Evolutionary conservation across 352 stramenopile genomes (phyloP), one percentile per base, ranked within the genome.

Genomic region (Pythium inflatum): DNA sequence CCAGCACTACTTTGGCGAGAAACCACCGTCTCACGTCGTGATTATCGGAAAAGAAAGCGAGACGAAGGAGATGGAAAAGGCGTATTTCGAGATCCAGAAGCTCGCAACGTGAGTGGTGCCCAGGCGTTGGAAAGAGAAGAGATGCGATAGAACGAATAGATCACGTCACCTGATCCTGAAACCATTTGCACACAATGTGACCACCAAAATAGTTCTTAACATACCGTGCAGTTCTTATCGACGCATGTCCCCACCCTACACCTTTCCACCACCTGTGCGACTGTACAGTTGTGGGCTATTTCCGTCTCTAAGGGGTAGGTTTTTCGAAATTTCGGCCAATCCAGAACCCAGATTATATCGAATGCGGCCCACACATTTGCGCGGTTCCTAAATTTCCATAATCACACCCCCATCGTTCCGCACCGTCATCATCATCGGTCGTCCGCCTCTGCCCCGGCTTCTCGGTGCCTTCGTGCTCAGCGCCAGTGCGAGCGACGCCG

Each of bases 1-100:
- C 49, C 71, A 75, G 56, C 79, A 85, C 40, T 83, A 88, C 59
- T 90, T 92, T 31, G 68, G 2, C 20, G 66, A 77, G 7, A 76
- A 78, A 9, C 62, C 62, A 8, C 62, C 62, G 25, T 82, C 74
- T 25, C 62, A 75, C 48, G 77, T 78, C 33, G 82, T 89, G 34
- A 90, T 91, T 48, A 72, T 93, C 11, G 85, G 85, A 70, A 90
- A 90, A 69, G 74, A 93, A 54, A 71, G 62, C 34, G 62, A 71
- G 40, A 50, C 56, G 0, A 55, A 54, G 28, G 68, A 70, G 31
- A 66, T 75, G 62, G 50, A 63, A n/a, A 62, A 66, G 49, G 54
- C 57, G 12, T 57, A 34, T 33, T 75, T 75, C 30, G 62, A 70
- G 24, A 27, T 75, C 49, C 62, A 74, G 34, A 66, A 74, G 54